Base-by-base conservation (phyloP, 176 grass and related monocot genomes). In the Eragrostis nindensis region DNA sequence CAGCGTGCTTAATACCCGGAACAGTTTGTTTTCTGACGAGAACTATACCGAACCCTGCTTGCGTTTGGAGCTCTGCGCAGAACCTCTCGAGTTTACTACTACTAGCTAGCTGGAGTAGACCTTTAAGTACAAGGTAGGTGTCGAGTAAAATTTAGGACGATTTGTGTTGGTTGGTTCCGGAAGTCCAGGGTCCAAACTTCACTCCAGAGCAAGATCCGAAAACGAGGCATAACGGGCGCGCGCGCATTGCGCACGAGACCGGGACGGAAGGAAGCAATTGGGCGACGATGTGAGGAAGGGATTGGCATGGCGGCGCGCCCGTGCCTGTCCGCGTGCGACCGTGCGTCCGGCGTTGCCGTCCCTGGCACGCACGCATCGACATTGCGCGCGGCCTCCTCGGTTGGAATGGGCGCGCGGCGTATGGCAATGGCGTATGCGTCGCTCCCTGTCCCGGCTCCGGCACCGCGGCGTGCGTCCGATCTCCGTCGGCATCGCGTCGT, bases 361-460 rank as follows among this genome's bases (percentile, higher is more conserved):
- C 17, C 75, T 66, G 75, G 75, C 75, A 78, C 75, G 75, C 75
- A 61, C 49, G 43, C 43, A 60, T 60, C 5, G 42, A 26, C 0
- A 39, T 7, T 7, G 4, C 50, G 26, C 9, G 49, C 6, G 14
- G 24, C 54, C 39, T 2, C 38, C 39, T 9, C 5, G 40, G 22
- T 11, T 41, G 17, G 18, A 54, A 19, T 7, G 0, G 18, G 52
- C 52, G 18, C 17, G 5, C 17, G 18, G 17, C 18, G 19, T 21
- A 3, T 57, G 54, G 42, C 43, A 26, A 30, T n/a, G 21, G 60
- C 18, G 59, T 62, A 8, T 6, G 60, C 61, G n/a, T 77, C 56
- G 32, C 16, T 77, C 40, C 29, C 74, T 43, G 7, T 25, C 52
- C 32, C 32, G 72, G 12, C 42, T 21, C 5, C 13, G 40, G 39